Percentiles rank a stretch among this genome's conserved stretches.
These are phyloP conservation scores for Miscanthus lutarioriparius DNA, from an alignment of 176 grass and related monocot species.

Conservation along the genomic window DNA sequence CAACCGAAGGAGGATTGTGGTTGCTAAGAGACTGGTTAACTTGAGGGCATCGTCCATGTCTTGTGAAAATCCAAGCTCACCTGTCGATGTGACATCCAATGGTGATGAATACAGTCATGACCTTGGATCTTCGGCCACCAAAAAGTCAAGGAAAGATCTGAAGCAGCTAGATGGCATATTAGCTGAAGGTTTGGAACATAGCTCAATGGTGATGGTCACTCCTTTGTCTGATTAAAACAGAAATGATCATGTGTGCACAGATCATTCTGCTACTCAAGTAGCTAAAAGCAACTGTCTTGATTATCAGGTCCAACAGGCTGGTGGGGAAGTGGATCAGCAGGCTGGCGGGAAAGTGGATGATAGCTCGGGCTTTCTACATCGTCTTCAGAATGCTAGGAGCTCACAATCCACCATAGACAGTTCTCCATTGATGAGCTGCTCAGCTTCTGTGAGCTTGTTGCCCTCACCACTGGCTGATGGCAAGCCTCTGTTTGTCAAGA, in stretches of 20 bases:
- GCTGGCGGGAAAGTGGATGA: neutral
- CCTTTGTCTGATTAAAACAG: conserved; percentile 22
- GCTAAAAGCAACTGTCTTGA: conserved; percentile 7
- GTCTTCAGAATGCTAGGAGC: neutral
- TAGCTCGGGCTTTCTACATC: neutral
- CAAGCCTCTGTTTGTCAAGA: neutral
- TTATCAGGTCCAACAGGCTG: neutral
- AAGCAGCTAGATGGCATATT: neutral
- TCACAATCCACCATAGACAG: neutral
- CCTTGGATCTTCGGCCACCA: neutral
- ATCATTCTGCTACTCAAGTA: neutral
- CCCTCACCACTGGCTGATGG: neutral
- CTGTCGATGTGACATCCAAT: neutral
- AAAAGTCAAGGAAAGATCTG: conserved; percentile 36
- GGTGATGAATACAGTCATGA: conserved; percentile 26
- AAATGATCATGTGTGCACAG: neutral
- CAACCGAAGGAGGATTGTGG: too few species aligned
- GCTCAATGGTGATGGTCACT: conserved; percentile 17
- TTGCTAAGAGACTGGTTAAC: too few species aligned
- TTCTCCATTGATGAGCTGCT: neutral
- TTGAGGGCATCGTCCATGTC: neutral
- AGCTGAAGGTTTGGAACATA: conserved; percentile 14
- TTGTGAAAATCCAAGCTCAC: neutral
- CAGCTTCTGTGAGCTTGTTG: conserved; percentile 6
- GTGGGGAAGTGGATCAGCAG: neutral